phyloP scores from a whole-genome alignment of 1,284 basidiomycete species.

The Cutaneotrichosporon arboriforme region DNA sequence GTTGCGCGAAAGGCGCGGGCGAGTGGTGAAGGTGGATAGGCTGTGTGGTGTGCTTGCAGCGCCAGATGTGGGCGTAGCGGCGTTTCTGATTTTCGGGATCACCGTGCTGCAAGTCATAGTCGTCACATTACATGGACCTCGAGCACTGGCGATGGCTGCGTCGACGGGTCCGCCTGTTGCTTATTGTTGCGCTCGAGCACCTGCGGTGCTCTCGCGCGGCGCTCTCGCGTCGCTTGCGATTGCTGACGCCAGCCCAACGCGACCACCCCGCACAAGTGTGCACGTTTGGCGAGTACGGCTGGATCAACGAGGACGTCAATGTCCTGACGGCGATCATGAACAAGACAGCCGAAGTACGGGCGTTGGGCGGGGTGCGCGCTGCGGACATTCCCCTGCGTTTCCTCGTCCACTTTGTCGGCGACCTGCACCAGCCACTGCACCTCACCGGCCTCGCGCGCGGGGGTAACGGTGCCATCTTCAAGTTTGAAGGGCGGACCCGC shows the following conservation, averaged over 20 bases:
- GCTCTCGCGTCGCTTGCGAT: too few relatives aligned
- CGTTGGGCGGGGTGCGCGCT: conserved; percentile 1
- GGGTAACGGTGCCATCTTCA: conserved; percentile 68
- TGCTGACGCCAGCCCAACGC: conserved; percentile 26
- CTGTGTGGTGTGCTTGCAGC: too few relatives aligned
- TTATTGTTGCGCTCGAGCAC: too few relatives aligned
- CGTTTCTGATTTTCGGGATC: too few relatives aligned
- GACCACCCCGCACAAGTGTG: conserved; percentile 74
- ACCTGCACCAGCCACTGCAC: conserved; percentile 87
- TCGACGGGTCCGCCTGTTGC: too few relatives aligned
- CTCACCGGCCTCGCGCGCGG: conserved; percentile 77
- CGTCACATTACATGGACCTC: too few relatives aligned
- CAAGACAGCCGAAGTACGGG: conserved; percentile 51
- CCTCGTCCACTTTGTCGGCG: conserved; percentile 82
- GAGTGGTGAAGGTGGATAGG: too few relatives aligned
- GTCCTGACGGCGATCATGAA: conserved; percentile 71
- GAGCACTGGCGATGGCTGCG: too few relatives aligned
- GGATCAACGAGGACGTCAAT: conserved; percentile 63
- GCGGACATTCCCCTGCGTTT: conserved; percentile 69
- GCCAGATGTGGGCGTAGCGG: too few relatives aligned
- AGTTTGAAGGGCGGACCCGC: conserved; percentile 57
- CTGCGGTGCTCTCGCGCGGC: not conserved
- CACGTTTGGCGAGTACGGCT: conserved; percentile 68
- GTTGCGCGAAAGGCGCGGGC: too few relatives aligned
- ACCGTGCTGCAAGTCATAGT: too few relatives aligned